A percentile compares a stretch with the other conserved stretches of the same genome.
phyloP scores from a whole-genome alignment of 1,139 yeast species.

The Saccharomyces pastorianus region DNA sequence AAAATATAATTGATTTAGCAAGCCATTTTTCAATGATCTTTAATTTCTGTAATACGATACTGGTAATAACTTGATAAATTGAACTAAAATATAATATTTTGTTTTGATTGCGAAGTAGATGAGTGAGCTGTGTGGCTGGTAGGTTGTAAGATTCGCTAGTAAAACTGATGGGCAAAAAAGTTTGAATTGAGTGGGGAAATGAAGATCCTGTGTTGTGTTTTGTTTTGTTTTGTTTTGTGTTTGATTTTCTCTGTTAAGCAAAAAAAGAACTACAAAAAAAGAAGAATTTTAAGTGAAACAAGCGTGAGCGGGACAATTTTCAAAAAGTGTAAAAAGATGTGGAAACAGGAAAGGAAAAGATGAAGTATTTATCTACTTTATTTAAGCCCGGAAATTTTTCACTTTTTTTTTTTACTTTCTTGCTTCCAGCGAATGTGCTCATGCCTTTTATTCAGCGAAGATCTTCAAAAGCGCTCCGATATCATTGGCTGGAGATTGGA shows the following conservation, averaged over 20 bases:
- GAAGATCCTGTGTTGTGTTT: neutral
- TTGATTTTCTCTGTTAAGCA: neutral
- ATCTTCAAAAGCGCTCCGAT: neutral
- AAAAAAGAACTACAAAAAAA: neutral
- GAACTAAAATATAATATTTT: slow-evolving; percentile 5
- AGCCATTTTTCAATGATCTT: slow-evolving; percentile 14
- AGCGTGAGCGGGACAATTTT: neutral
- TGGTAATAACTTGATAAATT: slow-evolving; percentile 5
- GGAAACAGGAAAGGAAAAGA: neutral
- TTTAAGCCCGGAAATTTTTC: neutral
- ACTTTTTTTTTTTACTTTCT: neutral
- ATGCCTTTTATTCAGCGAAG: neutral
- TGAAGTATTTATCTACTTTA: neutral
- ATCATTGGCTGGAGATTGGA: neutral
- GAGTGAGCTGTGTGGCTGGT: slow-evolving; percentile 3
- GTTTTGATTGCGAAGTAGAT: slow-evolving; percentile 13
- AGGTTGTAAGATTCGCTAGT: neutral
- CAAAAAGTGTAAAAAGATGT: neutral
- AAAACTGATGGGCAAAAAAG: neutral
- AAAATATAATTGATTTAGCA: slow-evolving; percentile 15
- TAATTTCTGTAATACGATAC: neutral
- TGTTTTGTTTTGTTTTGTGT: neutral
- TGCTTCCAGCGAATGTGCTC: neutral
- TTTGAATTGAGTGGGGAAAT: neutral
- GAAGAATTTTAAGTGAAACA: neutral